phyloP scores from a whole-genome alignment of 805 yeast species.

The Yueomyces sinensis region DNA sequence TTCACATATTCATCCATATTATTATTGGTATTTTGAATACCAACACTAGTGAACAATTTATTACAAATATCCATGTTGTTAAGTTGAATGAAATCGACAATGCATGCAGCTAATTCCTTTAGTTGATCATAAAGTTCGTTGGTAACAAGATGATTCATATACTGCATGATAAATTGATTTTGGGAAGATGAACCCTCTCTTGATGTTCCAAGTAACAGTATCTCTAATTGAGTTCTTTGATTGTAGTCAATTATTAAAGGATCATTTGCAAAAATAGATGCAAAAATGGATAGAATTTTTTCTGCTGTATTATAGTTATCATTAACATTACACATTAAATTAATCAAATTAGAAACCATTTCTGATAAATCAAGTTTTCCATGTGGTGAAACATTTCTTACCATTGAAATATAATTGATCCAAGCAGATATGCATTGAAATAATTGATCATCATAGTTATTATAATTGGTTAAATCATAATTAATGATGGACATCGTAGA shows the following conservation, averaged over 20 bases:
- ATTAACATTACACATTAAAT: slow-evolving; percentile 16
- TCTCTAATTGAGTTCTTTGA: slow-evolving; percentile 18
- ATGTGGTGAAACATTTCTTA: slow-evolving; percentile 14
- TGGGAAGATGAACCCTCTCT: slow-evolving; percentile 11
- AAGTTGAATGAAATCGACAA: slow-evolving; percentile 22
- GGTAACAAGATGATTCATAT: slow-evolving; percentile 22
- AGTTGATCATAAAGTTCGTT: slow-evolving; percentile 19
- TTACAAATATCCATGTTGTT: slow-evolving; percentile 22
- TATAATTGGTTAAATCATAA: slow-evolving; percentile 9
- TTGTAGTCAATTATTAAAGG: slow-evolving; percentile 20
- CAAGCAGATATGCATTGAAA: slow-evolving; percentile 20
- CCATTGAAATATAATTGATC: slow-evolving; percentile 20
- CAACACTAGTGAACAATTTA: slow-evolving; percentile 17
- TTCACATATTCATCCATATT: slow-evolving; percentile 28
- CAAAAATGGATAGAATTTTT: slow-evolving; percentile 15
- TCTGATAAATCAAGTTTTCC: slow-evolving; percentile 21
- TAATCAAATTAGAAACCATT: slow-evolving; percentile 17
- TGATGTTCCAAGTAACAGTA: slow-evolving; percentile 20
- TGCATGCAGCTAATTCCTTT: slow-evolving; percentile 21
- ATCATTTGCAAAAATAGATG: slow-evolving; percentile 18
- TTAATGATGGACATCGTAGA: slow-evolving; percentile 21
- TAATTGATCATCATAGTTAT: slow-evolving; percentile 6
- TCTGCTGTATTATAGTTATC: slow-evolving; percentile 17
- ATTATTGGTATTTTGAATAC: slow-evolving; percentile 2
- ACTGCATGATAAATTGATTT: slow-evolving; percentile 23